Evolutionary conservation across 2,329 filamentous ascomycete genomes (phyloP).

Genomic region (Apiospora arundinis): DNA sequence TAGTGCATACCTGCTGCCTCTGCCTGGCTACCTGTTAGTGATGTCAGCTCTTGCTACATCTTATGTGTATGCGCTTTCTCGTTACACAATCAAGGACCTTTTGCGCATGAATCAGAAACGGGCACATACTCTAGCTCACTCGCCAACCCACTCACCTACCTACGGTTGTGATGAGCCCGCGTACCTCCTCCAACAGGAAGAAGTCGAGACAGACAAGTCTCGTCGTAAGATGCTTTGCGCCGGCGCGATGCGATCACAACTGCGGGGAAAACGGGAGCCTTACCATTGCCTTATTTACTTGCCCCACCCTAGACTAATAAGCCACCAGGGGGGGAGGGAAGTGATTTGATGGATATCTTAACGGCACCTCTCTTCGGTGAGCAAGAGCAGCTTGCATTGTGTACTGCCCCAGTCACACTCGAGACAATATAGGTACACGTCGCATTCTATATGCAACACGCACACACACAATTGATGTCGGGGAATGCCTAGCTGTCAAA

Average conservation of each 20-base stretch:
- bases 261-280: conserved; percentile 10
- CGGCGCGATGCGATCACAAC: neutral
- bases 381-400: neutral
- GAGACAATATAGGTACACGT: neutral
- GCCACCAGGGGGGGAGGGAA: neutral
- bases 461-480: too few relatives aligned
- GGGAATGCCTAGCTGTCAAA: conserved; percentile 4
- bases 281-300: conserved; percentile 5
- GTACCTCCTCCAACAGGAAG: neutral
- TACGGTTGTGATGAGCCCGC: too few relatives aligned
- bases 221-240: neutral
- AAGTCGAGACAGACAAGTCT: neutral
- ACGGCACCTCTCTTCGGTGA: conserved; percentile 1
- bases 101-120: neutral
- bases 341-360: neutral
- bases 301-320: neutral
- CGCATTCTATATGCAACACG: neutral
- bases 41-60: neutral
- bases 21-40: neutral
- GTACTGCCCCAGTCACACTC: neutral
- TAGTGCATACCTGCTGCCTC: neutral
- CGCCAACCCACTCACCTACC: too few relatives aligned
- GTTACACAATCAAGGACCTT: neutral
- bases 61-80: neutral
- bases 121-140: too few relatives aligned